Base-by-base conservation (phyloP, 495 filamentous ascomycete genomes). In the Extremus antarcticus region DNA sequence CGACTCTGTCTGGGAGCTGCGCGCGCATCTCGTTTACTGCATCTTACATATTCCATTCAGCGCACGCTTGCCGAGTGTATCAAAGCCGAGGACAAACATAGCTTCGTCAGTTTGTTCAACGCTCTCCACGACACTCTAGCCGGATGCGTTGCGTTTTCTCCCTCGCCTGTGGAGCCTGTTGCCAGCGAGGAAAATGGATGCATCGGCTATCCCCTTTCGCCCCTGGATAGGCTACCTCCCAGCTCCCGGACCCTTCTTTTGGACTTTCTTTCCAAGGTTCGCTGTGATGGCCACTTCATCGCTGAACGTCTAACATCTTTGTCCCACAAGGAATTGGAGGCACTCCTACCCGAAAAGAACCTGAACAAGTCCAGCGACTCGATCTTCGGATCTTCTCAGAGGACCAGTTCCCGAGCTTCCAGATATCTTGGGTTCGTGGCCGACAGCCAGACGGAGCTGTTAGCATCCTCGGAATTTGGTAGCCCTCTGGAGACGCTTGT, bases 91-190 rank as follows among this genome's bases (percentile, higher is more conserved):
- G 88, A 96, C 69, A 94, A 92, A 73, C 82, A 82, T 63, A 83
- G 77, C 60, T 98, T 98, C 71, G 85, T 85, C 51, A 79, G 79
- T 63, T 74, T 95, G 46, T 95, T 90, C 68, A 87, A 91, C 74
- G 85, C 88, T 48, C 76, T 95, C 56, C 83, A 89, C 72, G 88
- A 95, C 70, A 84, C 88, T 86, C 23, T 94, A 88, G 74, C 83
- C 86, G 63, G 78, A 81, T 55, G 83, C 78, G 25, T 75, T 80
- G 53, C 74, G 79, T 29, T 85, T 81, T 73, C 83, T 82, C 40
- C 68, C 85, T 4, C 2, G 17, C 20, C 25, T 32, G 17, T 43
- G 25, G 29, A 63, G 87, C 70, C 84, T 85, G 58, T 81, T 79
- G 9, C 83, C 87, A 65, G 74, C 84, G 70, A 78, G 85, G 71